Base-by-base conservation (phyloP, 169 alveolate genomes). In the Perkinsus olseni region DNA sequence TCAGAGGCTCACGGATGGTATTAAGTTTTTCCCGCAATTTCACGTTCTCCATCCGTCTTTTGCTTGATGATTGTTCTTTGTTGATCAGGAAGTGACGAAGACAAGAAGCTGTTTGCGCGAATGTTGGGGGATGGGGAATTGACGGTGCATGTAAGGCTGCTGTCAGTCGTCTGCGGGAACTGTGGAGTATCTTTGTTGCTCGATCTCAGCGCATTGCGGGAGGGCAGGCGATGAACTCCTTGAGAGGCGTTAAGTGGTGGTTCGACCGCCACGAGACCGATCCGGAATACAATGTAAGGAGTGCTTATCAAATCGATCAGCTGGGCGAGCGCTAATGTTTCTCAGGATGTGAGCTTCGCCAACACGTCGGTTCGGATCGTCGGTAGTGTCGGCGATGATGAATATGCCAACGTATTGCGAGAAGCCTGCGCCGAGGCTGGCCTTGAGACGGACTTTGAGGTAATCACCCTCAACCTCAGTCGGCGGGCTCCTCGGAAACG, bases 131-230 rank as follows among this genome's bases (percentile, higher is more conserved):
- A 62, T 28, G 82, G 82, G 82, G 82, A 62, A 28, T 28, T 62
- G 34, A 62, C 82, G 34, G 82, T 62, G 1, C 82, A 62, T 24
- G 82, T 62, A 62, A 24, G 82, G 31, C 82, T 45, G 24, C 62
- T 17, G 17, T 6, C 62, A 10, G 62, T 45, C 62, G 17, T 17
- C 62, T 6, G 1, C 82, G 37, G 37, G 4, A 24, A 13, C 82
- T 21, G 13, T 40, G 50, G 50, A 40, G 11, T 40, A 3, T 40
- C 82, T 4, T 62, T 28, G 17, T 62, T 28, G 8, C 34, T 62
- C n/a, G n/a, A n/a, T n/a, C n/a, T 62, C 82, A 62, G 82, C 82
- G 82, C 82, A 62, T 62, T 24, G 82, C 82, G 82, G 82, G 82
- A 13, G 82, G 82, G 82, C 82, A 62, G 31, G 82, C 82, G 82